Conservation (phyloP, 352 stramenopile species). For the Globisporangium recalcitrans region DNA sequence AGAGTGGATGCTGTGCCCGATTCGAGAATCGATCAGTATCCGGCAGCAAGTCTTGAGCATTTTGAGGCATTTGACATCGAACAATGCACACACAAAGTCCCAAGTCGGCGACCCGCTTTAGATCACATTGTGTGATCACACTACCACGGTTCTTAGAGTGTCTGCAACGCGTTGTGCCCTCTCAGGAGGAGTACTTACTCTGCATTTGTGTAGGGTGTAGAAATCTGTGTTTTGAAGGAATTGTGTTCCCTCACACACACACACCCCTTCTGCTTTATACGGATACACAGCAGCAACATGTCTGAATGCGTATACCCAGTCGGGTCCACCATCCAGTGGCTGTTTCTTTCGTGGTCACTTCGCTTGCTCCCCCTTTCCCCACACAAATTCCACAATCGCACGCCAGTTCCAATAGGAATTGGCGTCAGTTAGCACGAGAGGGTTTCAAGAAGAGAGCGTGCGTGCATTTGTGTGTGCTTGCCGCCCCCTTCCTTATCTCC, state of each 20-base stretch:
- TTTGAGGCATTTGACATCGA: too few relatives aligned
- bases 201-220: not conserved
- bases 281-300: not conserved
- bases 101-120: too few relatives aligned
- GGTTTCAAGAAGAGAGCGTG: not conserved
- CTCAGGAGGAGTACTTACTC: not conserved
- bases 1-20: not conserved
- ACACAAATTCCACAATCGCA: not conserved
- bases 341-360: slow-evolving; percentile 3
- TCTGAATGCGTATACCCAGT: not conserved
- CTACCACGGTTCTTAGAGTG: too few relatives aligned
- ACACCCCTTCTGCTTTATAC: not conserved
- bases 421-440: not conserved
- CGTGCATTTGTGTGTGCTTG: not conserved
- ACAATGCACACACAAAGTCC: too few relatives aligned
- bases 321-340: not conserved
- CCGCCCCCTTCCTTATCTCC: not conserved
- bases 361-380: not conserved
- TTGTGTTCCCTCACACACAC: too few relatives aligned
- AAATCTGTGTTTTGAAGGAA: too few relatives aligned
- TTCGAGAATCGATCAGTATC: too few relatives aligned
- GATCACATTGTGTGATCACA: too few relatives aligned
- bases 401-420: not conserved
- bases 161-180: too few relatives aligned
- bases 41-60: too few relatives aligned